Evolutionary conservation across 306 rosid species (phyloP).

Genomic region (Trifolium pratense): DNA sequence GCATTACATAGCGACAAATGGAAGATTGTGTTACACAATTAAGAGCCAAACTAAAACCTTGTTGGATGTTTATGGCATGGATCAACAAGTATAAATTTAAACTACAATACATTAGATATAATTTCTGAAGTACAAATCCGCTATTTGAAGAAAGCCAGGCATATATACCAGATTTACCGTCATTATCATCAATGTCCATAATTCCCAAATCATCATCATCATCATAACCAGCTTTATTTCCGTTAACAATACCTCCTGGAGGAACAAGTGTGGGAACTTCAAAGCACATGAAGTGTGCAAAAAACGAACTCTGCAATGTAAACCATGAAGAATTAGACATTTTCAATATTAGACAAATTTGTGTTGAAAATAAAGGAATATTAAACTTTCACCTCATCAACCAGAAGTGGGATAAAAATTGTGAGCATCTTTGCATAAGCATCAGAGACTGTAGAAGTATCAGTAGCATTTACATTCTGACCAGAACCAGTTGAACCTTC

Average conservation of each 20-base stretch:
- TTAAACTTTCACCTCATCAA: slow-evolving; percentile 79
- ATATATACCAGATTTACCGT: slow-evolving; percentile 74
- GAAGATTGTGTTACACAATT: neutral
- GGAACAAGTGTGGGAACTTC: slow-evolving; percentile 98
- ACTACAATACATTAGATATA: slow-evolving; percentile 30
- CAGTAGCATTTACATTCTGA: slow-evolving; percentile 88
- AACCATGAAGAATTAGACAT: slow-evolving; percentile 42
- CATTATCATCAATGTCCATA: slow-evolving; percentile 95
- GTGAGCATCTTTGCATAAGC: slow-evolving; percentile 99
- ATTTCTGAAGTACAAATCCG: neutral
- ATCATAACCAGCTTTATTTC: slow-evolving; percentile 65
- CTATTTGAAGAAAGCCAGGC: slow-evolving; percentile 17
- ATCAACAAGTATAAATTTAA: neutral
- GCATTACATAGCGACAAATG: neutral
- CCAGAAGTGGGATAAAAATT: slow-evolving; percentile 94
- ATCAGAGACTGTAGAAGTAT: slow-evolving; percentile 93
- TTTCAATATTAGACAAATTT: slow-evolving; percentile 30
- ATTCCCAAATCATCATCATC: slow-evolving; percentile 95
- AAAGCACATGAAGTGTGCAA: slow-evolving; percentile 99
- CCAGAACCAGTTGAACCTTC: slow-evolving; percentile 91
- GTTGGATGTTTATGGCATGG: neutral
- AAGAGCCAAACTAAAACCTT: slow-evolving; percentile 9
- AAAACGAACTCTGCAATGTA: slow-evolving; percentile 88
- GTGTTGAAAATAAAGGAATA: slow-evolving; percentile 34
- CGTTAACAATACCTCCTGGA: slow-evolving; percentile 85